phyloP scores from a whole-genome alignment of 495 filamentous ascomycete genomes.

The Penicillium steckii region DNA sequence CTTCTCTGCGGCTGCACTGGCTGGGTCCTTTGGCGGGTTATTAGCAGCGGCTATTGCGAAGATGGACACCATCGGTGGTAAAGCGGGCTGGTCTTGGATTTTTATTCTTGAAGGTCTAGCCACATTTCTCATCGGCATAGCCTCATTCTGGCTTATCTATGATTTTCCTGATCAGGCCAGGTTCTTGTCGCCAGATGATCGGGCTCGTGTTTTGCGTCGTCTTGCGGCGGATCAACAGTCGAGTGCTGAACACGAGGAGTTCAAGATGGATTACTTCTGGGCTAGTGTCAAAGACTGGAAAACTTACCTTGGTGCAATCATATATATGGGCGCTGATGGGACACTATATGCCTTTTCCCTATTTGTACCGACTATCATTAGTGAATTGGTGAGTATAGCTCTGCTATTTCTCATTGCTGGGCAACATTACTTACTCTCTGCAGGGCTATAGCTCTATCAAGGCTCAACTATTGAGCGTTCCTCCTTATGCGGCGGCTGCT shows the following conservation, averaged over 20 bases:
- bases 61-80: conserved; percentile 69
- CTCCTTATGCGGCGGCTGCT: conserved; percentile 83
- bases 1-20: conserved; percentile 82
- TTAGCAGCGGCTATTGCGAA: conserved; percentile 47
- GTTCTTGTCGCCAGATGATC: conserved; percentile 73
- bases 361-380: conserved; percentile 85
- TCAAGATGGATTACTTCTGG: conserved; percentile 75
- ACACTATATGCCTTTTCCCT: conserved; percentile 88
- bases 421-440: conserved; percentile 23
- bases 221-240: conserved; percentile 75
- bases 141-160: conserved; percentile 81
- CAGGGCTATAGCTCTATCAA: conserved; percentile 63
- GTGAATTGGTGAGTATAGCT: conserved; percentile 44
- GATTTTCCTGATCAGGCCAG: conserved; percentile 84
- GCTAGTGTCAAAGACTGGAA: conserved; percentile 81
- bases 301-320: conserved; percentile 71
- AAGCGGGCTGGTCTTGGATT: conserved; percentile 80
- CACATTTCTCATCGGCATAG: conserved; percentile 70
- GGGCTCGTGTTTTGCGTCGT: conserved; percentile 69
- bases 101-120: conserved; percentile 71
- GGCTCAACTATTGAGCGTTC: conserved; percentile 81
- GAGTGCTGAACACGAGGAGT: conserved; percentile 76
- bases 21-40: conserved; percentile 75
- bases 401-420: not conserved
- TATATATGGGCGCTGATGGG: conserved; percentile 72